Base-by-base conservation (phyloP, 1,139 yeast genomes). In the Scheffersomyces parashehatae region DNA sequence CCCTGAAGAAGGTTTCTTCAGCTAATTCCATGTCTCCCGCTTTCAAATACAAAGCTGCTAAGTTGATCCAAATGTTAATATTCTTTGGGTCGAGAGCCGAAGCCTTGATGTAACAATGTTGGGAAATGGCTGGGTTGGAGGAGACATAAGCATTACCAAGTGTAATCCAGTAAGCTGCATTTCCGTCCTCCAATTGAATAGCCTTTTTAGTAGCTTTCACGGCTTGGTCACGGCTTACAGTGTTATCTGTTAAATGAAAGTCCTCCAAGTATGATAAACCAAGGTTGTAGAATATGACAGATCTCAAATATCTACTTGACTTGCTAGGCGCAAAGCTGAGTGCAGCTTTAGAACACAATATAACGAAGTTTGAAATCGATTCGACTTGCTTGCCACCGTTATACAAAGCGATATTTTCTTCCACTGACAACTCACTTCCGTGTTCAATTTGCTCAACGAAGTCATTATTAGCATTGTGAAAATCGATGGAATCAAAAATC, bases 41-140 rank as follows among this genome's bases (percentile, higher is more conserved):
- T 38, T 79, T 73, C 48, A 91, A 68, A 52, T 88, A 91, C 34
- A 93, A 69, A 5, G 87, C 78, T 0, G 96, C 97, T 46, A 93
- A 69, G 53, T 89, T 88, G 13, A 83, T 77, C 97, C 97, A 93
- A 5, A 85, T 77, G 16, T 68, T 68, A 1, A 85, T 79, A 50
- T 88, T 88, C 45, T 82, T 79, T 3, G 87, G 79, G 42, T 87
- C 85, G 36, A 89, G 65, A 0, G 88, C 75, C 2, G 83, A 68
- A 0, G 97, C 93, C 50, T 88, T 85, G 52, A 95, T 87, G 55
- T 87, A 88, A 60, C 97, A 89, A 64, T 93, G 99, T 61, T 93
- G 99, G 0, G 97, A 75, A 6, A 89, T 86, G 41, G 78, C 77
- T 0, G 93, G 84, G 53, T 82, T 85, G 4, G 70, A 62, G 2